Base-by-base conservation (phyloP, 805 yeast genomes). In the Candida arabinofermentans region DNA sequence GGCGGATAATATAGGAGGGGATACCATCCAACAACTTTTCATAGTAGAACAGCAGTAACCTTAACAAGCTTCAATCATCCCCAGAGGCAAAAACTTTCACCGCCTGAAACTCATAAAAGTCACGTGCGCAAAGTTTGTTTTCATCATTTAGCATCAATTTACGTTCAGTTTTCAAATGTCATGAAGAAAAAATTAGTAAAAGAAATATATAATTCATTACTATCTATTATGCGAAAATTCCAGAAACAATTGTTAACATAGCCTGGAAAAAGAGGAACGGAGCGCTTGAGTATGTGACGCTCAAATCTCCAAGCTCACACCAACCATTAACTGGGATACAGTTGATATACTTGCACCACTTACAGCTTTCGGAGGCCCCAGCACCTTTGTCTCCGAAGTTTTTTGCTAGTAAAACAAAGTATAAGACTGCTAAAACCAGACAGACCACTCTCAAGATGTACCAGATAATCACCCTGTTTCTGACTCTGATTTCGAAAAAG, bases 311-410 rank as follows among this genome's bases (percentile, higher is more conserved):
- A 8, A 35, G 38, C 12, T 57, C 79, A 56, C 88, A 83, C 88
- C 88, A 83, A 23, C 77, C 81, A 45, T 78, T 70, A 4, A 83
- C 83, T 0, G 88, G 88, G 12, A 83, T 55, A 53, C 90, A 83
- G 49, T 78, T 79, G 50, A 83, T 66, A 54, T 83, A 83, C 55
- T 80, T 81, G 65, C 90, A 83, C 90, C 90, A 83, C 13, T 66
- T 57, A 58, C 90, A 83, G 42, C 68, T 60, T 5, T 48, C 48
- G 2, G 60, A 45, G 5, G 59, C 54, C 9, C 69, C 71, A 10
- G 74, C 74, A 8, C 76, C 79, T 31, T 68, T 63, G 22, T 64
- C 61, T 39, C 66, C 68, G 49, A 81, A 78, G 49, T 77, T 77
- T 31, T 61, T 58, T 3, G 69, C 61, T 40, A 83, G 63, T 12